A percentile compares a stretch with the other conserved stretches of the same genome.
These are phyloP conservation scores for Waltergamsia citrina DNA, from an alignment of 2,329 filamentous ascomycete species.

Conservation along the genomic window DNA sequence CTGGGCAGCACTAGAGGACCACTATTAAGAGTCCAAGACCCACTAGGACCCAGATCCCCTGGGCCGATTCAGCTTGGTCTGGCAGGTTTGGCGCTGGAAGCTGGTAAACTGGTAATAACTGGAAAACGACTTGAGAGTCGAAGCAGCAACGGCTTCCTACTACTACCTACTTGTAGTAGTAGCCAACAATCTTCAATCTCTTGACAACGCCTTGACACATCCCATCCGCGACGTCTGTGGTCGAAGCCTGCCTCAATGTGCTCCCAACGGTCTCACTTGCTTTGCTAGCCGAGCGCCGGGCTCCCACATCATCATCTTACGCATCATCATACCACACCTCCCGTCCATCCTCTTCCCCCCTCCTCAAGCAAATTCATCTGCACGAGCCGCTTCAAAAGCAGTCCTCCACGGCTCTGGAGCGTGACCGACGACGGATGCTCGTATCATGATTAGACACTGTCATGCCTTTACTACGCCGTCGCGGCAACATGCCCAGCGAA, in stretches of 20 bases:
- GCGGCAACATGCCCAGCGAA: conserved; percentile 49
- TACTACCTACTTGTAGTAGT: neutral
- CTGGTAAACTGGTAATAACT: too few relatives aligned
- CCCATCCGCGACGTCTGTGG: too few relatives aligned
- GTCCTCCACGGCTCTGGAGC: neutral
- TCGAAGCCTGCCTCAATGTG: conserved; percentile 5
- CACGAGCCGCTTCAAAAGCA: neutral
- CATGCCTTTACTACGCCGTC: conserved; percentile 55
- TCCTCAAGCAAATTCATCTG: neutral
- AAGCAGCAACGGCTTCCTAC: neutral
- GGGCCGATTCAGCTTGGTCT: too few relatives aligned
- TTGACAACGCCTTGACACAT: neutral
- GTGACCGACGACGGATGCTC: conserved; percentile 12
- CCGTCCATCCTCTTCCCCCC: neutral
- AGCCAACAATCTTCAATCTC: neutral
- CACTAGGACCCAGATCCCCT: too few relatives aligned
- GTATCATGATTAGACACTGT: conserved; percentile 29
- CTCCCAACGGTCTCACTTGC: conserved; percentile 1
- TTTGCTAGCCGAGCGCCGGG: conserved; percentile 4
- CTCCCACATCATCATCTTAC: neutral
- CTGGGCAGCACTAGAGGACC: too few relatives aligned
- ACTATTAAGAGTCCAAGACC: too few relatives aligned
- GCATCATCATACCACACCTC: neutral
- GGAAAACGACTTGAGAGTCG: too few relatives aligned
- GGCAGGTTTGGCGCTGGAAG: too few relatives aligned